Conservation (phyloP, 2,329 filamentous ascomycete genomes). For the Davidsoniella neocaledoniae region DNA sequence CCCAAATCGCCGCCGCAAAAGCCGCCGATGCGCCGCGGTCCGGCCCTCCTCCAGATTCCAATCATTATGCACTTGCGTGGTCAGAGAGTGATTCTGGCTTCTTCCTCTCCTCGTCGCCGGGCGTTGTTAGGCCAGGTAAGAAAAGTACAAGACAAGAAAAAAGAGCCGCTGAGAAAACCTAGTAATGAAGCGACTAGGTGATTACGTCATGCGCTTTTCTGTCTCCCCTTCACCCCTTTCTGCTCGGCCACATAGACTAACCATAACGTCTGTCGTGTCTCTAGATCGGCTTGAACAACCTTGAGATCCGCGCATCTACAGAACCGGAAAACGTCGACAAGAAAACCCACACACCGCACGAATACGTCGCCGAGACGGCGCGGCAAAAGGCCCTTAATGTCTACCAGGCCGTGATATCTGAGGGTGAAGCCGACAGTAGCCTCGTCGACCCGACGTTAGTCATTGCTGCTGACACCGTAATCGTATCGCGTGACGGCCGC, state of each 20-base stretch:
- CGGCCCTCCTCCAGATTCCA: conserved; percentile 60
- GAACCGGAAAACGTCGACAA: conserved; percentile 80
- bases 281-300: conserved; percentile 61
- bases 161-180: too few relatives aligned
- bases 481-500: conserved; percentile 56
- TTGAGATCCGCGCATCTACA: conserved; percentile 72
- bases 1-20: background rate
- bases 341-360: conserved; percentile 52
- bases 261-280: background rate
- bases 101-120: conserved; percentile 69
- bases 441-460: conserved; percentile 62
- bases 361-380: conserved; percentile 83
- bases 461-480: conserved; percentile 79
- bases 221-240: conserved; percentile 7
- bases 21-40: conserved; percentile 28
- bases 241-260: background rate
- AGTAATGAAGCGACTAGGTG: too few relatives aligned
- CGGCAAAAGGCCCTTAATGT: conserved; percentile 68
- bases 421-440: conserved; percentile 21
- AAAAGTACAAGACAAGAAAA: too few relatives aligned
- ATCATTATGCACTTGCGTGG: conserved; percentile 59
- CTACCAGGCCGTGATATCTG: conserved; percentile 30
- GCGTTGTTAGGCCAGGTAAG: conserved; percentile 58
- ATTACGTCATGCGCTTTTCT: too few relatives aligned
- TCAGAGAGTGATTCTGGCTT: conserved; percentile 77